Conservation (phyloP, 2,329 filamentous ascomycete genomes). For the Verticillium klebahnii region DNA sequence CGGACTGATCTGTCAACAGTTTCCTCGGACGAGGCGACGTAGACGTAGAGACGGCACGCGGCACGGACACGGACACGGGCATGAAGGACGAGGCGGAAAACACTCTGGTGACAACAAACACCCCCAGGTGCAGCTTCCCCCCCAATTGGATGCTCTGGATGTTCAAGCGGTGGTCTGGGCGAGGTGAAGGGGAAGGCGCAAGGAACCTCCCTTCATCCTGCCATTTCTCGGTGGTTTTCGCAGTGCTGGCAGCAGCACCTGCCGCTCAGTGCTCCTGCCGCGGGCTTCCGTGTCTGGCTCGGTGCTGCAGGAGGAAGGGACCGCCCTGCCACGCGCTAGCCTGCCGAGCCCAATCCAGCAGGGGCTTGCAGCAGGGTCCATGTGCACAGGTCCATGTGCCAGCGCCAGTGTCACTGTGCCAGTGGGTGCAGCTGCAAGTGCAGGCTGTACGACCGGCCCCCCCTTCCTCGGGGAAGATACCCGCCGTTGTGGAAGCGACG, state of each 20-base stretch:
- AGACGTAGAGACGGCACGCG: background rate
- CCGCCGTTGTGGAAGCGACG: background rate
- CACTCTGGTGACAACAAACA: background rate
- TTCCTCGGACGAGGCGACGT: background rate
- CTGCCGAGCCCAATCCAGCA: background rate
- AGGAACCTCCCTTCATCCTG: background rate
- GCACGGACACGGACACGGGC: too few species aligned
- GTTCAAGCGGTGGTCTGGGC: constrained; percentile 1
- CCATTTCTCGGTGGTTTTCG: background rate
- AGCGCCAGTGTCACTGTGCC: background rate
- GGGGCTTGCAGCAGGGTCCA: background rate
- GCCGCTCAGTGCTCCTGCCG: background rate
- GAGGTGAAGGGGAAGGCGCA: constrained; percentile 2
- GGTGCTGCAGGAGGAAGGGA: background rate
- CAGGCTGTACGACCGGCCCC: too few species aligned
- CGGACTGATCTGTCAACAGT: background rate
- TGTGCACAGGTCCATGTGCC: background rate
- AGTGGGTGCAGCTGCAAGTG: background rate
- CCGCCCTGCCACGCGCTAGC: background rate
- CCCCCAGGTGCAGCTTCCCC: background rate
- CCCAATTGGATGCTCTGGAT: background rate
- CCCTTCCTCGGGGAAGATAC: background rate
- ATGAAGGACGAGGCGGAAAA: background rate
- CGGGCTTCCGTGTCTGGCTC: background rate
- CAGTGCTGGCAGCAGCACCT: background rate